Evolutionary conservation across 2,329 filamentous ascomycete species (phyloP).

Genomic region (Sporothrix curviconia): DNA sequence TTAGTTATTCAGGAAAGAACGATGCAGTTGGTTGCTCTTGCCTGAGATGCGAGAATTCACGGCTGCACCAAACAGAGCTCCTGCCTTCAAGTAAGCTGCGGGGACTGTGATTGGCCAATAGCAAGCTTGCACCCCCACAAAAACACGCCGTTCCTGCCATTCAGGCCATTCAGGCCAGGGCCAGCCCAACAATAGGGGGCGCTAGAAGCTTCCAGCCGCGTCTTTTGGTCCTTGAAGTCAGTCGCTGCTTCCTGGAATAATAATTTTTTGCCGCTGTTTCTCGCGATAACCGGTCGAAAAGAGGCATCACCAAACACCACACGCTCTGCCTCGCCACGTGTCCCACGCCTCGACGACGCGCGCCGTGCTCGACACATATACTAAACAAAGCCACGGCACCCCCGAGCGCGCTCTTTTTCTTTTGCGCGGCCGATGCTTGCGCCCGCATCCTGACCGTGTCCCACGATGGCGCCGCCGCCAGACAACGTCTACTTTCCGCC

Average conservation of each 20-base stretch:
- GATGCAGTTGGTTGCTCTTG: background rate
- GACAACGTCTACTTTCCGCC: slow-evolving; percentile 74
- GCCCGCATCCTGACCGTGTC: background rate
- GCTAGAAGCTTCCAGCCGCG: slow-evolving; percentile 18
- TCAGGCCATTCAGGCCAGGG: background rate
- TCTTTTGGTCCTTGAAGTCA: slow-evolving; percentile 16
- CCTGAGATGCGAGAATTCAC: too few species aligned
- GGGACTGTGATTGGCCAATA: background rate
- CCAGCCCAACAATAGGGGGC: background rate
- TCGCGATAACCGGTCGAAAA: slow-evolving; percentile 11
- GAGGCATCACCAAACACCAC: background rate
- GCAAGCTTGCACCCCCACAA: slow-evolving; percentile 9
- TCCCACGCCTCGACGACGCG: background rate
- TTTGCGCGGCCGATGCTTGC: slow-evolving; percentile 6
- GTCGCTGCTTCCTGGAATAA: slow-evolving; percentile 5
- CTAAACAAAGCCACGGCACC: too few species aligned
- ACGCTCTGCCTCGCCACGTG: background rate
- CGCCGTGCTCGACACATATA: background rate
- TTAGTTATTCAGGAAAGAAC: too few species aligned
- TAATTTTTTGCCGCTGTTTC: slow-evolving; percentile 13
- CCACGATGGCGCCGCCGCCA: slow-evolving; percentile 62
- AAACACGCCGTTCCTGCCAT: slow-evolving; percentile 9
- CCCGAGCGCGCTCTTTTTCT: background rate
- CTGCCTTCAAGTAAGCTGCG: background rate
- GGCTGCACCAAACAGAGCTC: background rate